Evolutionary conservation across 768 basidiomycete species (phyloP), one percentile per base, ranked within the genome.

Genomic region (Sutorius australiensis): DNA sequence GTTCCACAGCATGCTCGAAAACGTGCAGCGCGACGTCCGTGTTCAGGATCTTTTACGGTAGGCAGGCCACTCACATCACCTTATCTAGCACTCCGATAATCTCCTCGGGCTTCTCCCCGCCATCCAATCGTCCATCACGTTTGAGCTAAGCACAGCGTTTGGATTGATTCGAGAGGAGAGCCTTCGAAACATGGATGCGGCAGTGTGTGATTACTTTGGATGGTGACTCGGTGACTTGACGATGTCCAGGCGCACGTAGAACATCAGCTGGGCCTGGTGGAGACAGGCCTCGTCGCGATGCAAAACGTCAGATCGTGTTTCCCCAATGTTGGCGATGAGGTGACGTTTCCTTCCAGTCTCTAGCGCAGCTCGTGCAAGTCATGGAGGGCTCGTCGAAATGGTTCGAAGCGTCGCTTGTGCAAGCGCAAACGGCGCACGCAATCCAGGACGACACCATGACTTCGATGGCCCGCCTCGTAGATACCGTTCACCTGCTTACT

Each of bases 401-500:
- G 19, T 61, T 79, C 8, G 67, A 73, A 28, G 56, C 53, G 14
- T 71, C 72, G 6, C 49, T 67, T 21, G 56, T 57, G 11, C 64
- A 69, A 21, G 71, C 75, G 2, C 58, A 66, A n/a, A 48, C 54
- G 28, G 61, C 73, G 5, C 71, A 68, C 17, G 54, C 54, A 5
- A 62, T 68, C 31, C 81, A 82, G 50, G 58, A 55, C 28, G 67
- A 74, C 21, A 67, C 73, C 5, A 57, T 70, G 7, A 50, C 60
- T 32, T 72, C 76, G 19, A 74, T 75, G 42, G 48, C 58, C 14
- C 59, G 61, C 10, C 72, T 83, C 9, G 65, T 61, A 10, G 60
- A 67, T 19, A 64, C 69, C 0, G 57, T 83, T 24, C 55, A 68
- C 8, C 64, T 69, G 11, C 63, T 82, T 19, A 72, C 75, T 1